phyloP scores from a whole-genome alignment of 78 protist genomes.

The Bodo saltans region DNA sequence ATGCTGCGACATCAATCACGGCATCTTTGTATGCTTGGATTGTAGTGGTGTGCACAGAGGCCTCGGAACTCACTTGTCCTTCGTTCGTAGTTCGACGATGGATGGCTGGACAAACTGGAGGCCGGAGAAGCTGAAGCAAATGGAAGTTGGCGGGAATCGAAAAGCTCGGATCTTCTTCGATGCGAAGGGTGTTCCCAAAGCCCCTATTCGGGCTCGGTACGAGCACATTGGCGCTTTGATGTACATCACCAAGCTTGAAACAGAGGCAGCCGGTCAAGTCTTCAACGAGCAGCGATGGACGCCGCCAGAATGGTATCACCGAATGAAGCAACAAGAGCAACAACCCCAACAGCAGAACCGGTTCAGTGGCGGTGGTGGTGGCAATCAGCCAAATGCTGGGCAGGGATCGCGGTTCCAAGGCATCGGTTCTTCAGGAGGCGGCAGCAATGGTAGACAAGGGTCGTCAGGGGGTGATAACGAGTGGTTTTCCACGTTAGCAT shows the following conservation, averaged over 20 bases:
- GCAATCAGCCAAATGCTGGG: background rate
- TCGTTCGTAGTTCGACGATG: conserved; percentile 38
- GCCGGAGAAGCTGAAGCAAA: conserved; percentile 17
- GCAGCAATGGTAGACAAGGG: too few relatives aligned
- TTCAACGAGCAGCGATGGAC: background rate
- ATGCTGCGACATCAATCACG: conserved; percentile 16
- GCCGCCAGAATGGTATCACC: background rate
- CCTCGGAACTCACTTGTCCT: conserved; percentile 75
- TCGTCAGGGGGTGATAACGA: background rate
- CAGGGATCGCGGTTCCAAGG: too few relatives aligned
- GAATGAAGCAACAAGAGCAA: background rate
- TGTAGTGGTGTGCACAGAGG: conserved; percentile 44
- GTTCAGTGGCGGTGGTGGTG: background rate
- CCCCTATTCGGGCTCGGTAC: background rate
- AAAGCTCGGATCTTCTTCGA: conserved; percentile 13
- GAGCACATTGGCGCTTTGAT: conserved; percentile 9
- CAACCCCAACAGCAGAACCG: background rate
- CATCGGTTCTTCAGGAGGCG: too few relatives aligned
- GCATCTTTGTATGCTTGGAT: conserved; percentile 14
- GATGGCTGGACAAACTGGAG: conserved; percentile 44
- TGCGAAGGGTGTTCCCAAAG: background rate
- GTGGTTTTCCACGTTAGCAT: background rate
- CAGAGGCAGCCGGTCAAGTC: background rate
- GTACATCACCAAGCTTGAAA: conserved; percentile 13
- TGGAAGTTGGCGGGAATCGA: conserved; percentile 39